These are phyloP conservation scores for Salisapilia sapeloensis DNA, from an alignment of 352 stramenopile genomes.

Conservation along the genomic window DNA sequence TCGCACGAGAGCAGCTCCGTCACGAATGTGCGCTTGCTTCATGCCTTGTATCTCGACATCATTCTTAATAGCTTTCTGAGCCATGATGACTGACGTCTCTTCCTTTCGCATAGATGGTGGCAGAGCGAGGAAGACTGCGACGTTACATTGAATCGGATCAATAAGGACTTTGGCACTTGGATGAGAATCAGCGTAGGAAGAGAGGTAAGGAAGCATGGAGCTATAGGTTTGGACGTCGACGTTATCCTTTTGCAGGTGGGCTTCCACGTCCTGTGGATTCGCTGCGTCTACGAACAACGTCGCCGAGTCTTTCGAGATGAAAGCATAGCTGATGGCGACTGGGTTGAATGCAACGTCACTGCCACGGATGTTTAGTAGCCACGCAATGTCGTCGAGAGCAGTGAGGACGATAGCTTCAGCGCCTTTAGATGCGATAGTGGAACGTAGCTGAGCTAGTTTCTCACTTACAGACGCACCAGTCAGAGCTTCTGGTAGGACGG, in stretches of 20 bases:
- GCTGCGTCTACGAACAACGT: conserved; percentile 86
- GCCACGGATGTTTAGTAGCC: conserved; percentile 97
- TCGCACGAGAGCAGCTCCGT: conserved; percentile 89
- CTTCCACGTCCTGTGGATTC: conserved; percentile 37
- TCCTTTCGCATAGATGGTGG: conserved; percentile 55
- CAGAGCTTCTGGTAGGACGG: conserved; percentile 87
- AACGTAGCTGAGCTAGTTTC: conserved; percentile 81
- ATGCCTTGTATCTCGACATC: conserved; percentile 91
- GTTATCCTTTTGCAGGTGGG: conserved; percentile 23
- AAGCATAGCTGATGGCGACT: conserved; percentile 89
- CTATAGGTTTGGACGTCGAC: conserved; percentile 53
- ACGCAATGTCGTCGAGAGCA: conserved; percentile 94
- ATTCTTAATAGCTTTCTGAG: conserved; percentile 89
- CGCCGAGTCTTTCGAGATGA: conserved; percentile 81
- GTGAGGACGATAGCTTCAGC: conserved; percentile 89
- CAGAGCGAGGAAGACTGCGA: conserved; percentile 67
- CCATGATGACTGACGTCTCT: conserved; percentile 59
- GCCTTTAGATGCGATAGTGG: conserved; percentile 75
- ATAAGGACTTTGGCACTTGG: conserved; percentile 45
- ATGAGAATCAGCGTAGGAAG: conserved; percentile 25
- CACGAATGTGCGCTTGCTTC: conserved; percentile 87
- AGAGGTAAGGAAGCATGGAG: conserved; percentile 22
- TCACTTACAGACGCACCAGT: conserved; percentile 80
- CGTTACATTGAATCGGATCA: conserved; percentile 71
- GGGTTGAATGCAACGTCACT: conserved; percentile 96